Conservation (phyloP, 176 grass and related monocot genomes). For the Avena insularis region DNA sequence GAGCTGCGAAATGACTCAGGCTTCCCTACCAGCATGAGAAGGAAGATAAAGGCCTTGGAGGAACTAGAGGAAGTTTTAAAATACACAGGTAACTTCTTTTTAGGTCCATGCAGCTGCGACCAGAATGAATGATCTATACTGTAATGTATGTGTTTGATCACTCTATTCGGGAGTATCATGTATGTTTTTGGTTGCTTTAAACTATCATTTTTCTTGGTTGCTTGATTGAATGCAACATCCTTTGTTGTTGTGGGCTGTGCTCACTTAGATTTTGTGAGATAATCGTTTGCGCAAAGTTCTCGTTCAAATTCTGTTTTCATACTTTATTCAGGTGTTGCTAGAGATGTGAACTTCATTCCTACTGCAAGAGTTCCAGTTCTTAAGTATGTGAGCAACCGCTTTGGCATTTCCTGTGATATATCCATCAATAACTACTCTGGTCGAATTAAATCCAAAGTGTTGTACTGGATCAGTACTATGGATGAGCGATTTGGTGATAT, state of each 20-base stretch:
- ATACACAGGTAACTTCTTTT: constrained; percentile 55
- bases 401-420: neutral
- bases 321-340: constrained; percentile 63
- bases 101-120: constrained; percentile 8
- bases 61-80: constrained; percentile 61
- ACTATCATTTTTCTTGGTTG: neutral
- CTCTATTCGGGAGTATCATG: neutral
- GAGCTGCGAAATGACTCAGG: constrained; percentile 32
- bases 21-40: constrained; percentile 36
- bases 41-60: constrained; percentile 59
- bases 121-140: constrained; percentile 29
- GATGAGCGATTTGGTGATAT: constrained; percentile 78
- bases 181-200: neutral
- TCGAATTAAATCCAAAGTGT: too few relatives aligned
- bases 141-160: neutral
- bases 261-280: neutral
- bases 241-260: neutral
- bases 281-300: neutral
- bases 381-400: constrained; percentile 61
- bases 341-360: constrained; percentile 46
- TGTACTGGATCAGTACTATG: too few relatives aligned
- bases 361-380: constrained; percentile 64
- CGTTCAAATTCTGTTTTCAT: constrained; percentile 2
- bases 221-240: constrained; percentile 19
- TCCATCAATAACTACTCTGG: too few relatives aligned